A percentile compares a stretch with the other conserved stretches of the same genome.
These are phyloP conservation scores for Neurospora tetrasperma DNA, from an alignment of 495 filamentous ascomycete species.

Conservation along the genomic window DNA sequence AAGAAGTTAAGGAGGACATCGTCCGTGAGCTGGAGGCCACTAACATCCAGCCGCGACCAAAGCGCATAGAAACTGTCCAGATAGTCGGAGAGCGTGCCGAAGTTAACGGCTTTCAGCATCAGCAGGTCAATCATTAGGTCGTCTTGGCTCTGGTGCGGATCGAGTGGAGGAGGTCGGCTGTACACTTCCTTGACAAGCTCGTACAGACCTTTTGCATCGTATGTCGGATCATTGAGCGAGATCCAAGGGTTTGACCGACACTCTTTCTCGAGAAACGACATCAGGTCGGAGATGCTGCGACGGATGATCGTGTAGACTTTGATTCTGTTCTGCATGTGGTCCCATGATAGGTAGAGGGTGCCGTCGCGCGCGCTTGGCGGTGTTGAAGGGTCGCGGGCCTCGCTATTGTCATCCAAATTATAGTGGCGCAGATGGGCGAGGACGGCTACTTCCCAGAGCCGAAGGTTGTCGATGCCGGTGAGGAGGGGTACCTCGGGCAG, in stretches of 20 bases:
- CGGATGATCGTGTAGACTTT: background rate
- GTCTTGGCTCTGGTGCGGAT: background rate
- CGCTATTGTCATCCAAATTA: background rate
- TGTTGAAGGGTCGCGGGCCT: background rate
- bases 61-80: background rate
- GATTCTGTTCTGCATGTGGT: background rate
- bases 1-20: background rate
- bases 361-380: background rate
- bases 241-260: background rate
- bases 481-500: background rate
- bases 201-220: background rate
- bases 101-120: background rate
- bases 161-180: background rate
- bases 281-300: background rate
- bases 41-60: background rate
- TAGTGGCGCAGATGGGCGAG: background rate
- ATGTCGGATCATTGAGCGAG: background rate
- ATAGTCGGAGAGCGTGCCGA: background rate
- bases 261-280: background rate
- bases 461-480: background rate
- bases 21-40: background rate
- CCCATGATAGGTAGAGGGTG: background rate
- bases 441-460: background rate
- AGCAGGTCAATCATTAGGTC: background rate
- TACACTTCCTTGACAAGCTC: background rate